phyloP scores from a whole-genome alignment of 805 yeast genomes.

The Jamesozyma spencerorum region DNA sequence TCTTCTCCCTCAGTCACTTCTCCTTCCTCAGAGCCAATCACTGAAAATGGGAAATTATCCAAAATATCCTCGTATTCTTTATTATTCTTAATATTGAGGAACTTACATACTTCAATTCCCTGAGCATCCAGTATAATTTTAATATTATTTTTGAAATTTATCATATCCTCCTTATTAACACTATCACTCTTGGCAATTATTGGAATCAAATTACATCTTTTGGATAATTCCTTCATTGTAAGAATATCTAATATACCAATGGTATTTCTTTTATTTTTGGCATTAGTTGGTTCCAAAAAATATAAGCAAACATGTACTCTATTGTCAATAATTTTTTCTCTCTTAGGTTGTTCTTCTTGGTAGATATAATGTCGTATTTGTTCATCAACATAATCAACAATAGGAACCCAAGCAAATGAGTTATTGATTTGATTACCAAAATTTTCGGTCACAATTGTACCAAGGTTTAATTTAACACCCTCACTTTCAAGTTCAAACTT shows the following conservation, averaged over 20 bases:
- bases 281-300: constrained; percentile 51
- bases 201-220: constrained; percentile 74
- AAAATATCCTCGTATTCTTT: constrained; percentile 31
- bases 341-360: constrained; percentile 70
- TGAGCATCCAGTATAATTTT: constrained; percentile 43
- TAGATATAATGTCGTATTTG: constrained; percentile 59
- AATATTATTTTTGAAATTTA: constrained; percentile 44
- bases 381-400: constrained; percentile 68
- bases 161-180: constrained; percentile 43
- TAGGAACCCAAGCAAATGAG: constrained; percentile 55
- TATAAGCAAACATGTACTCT: constrained; percentile 82
- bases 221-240: constrained; percentile 59
- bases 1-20: constrained; percentile 37
- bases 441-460: constrained; percentile 65
- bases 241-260: constrained; percentile 55
- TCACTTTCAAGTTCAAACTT: constrained; percentile 42
- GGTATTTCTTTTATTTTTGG: constrained; percentile 43
- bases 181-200: constrained; percentile 76
- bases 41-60: constrained; percentile 53
- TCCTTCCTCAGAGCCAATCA: constrained; percentile 56
- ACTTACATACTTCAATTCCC: constrained; percentile 50
- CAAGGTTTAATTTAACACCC: constrained; percentile 48
- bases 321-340: constrained; percentile 44
- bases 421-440: constrained; percentile 67
- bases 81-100: constrained; percentile 31